Percentiles rank a stretch among this genome's conserved stretches.
These are phyloP conservation scores for Melaleuca alternifolia DNA, from an alignment of 345 rosid species.

Conservation along the genomic window DNA sequence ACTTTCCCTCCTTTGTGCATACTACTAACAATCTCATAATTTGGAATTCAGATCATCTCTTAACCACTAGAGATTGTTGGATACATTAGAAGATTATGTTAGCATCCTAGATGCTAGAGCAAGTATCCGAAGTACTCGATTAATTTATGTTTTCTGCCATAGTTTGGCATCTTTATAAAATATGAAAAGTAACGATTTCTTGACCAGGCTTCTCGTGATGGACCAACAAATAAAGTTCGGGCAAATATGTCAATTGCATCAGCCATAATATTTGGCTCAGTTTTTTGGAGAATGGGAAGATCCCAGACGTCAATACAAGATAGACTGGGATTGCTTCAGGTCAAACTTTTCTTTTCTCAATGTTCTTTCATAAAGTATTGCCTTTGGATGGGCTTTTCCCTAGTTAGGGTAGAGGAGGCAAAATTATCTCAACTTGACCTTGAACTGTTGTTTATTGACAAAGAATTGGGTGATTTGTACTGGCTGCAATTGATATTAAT, in stretches of 20 bases:
- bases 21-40: background rate
- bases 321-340: conserved; percentile 98
- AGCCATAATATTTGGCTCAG: conserved; percentile 96
- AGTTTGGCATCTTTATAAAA: background rate
- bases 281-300: conserved; percentile 95
- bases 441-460: background rate
- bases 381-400: background rate
- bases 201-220: conserved; percentile 88
- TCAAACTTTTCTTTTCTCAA: conserved; percentile 5
- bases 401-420: background rate
- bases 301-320: conserved; percentile 95
- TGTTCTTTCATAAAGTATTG: background rate
- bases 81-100: background rate
- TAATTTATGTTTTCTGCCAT: background rate
- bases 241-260: conserved; percentile 96
- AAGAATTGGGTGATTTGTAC: background rate
- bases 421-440: background rate
- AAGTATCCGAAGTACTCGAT: background rate
- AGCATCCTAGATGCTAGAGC: background rate
- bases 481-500: background rate
- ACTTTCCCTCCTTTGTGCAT: background rate
- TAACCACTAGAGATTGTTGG: background rate
- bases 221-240: conserved; percentile 94
- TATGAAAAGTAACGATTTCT: background rate
- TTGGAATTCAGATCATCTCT: background rate